Percentiles rank a stretch among this genome's conserved stretches.
Evolutionary conservation across 1,284 basidiomycete genomes (phyloP).

Genomic region (Sporisorium reilianum): DNA sequence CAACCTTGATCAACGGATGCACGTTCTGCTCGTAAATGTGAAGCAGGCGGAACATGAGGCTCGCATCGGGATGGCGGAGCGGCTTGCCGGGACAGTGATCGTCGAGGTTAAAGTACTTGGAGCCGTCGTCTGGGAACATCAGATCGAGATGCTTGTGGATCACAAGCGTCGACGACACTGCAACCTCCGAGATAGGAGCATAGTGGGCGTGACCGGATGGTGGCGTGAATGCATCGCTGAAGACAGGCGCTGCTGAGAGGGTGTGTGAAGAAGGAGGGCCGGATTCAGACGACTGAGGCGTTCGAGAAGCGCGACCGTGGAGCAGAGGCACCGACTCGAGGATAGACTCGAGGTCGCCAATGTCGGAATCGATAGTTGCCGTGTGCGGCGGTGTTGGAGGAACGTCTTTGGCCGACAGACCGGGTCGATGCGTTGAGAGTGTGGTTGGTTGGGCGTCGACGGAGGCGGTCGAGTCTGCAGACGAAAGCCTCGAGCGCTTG

Average conservation of each 20-base stretch:
- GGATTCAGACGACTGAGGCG: neutral
- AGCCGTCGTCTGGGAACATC: constrained; percentile 25
- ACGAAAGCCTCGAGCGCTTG: constrained; percentile 1
- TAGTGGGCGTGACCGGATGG: neutral
- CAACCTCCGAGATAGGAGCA: neutral
- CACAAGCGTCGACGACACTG: constrained; percentile 10
- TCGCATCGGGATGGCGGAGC: constrained; percentile 10
- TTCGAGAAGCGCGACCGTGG: neutral
- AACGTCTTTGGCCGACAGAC: neutral
- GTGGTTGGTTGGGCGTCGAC: neutral
- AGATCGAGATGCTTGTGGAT: constrained; percentile 24
- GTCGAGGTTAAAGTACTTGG: constrained; percentile 11
- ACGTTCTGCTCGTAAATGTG: constrained; percentile 28
- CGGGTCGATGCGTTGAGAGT: neutral
- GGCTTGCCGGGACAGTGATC: constrained; percentile 21
- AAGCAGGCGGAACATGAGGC: constrained; percentile 24
- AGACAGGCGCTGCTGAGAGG: too few species aligned
- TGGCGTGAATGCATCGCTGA: neutral
- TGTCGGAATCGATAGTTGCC: constrained; percentile 15
- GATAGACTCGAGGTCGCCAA: constrained; percentile 15
- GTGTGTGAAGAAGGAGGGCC: neutral
- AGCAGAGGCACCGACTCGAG: constrained; percentile 11
- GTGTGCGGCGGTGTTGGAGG: neutral
- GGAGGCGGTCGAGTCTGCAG: neutral
- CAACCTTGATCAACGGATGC: constrained; percentile 17